Evolutionary conservation across 192 early-diverging fungal genomes (phyloP).

Genomic region (Allomyces macrogynus): DNA sequence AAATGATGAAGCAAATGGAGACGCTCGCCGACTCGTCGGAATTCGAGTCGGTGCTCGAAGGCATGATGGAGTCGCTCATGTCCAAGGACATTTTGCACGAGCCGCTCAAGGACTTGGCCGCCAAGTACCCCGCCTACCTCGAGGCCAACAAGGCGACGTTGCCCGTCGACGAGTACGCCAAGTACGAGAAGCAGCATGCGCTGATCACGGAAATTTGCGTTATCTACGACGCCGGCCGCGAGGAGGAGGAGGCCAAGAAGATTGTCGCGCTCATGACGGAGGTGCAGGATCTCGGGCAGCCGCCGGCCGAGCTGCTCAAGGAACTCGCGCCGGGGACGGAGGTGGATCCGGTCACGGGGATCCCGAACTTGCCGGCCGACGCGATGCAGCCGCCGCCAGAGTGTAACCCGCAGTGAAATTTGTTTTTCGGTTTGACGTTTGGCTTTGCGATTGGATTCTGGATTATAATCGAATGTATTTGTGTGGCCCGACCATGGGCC

Average conservation of each 20-base stretch:
- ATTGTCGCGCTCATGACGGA: slow-evolving; percentile 87
- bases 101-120: slow-evolving; percentile 77
- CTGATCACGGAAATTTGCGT: slow-evolving; percentile 62
- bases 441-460: no score
- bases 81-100: slow-evolving; percentile 85
- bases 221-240: slow-evolving; percentile 57
- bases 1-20: slow-evolving; percentile 74
- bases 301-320: slow-evolving; percentile 72
- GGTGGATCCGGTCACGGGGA: slow-evolving; percentile 15
- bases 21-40: slow-evolving; percentile 49
- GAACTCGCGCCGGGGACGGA: slow-evolving; percentile 82
- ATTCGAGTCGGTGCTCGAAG: slow-evolving; percentile 68
- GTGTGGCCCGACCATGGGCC: no score
- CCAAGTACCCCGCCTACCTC: slow-evolving; percentile 78
- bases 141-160: slow-evolving; percentile 53
- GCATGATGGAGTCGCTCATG: slow-evolving; percentile 79
- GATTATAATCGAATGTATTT: no score
- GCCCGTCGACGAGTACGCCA: slow-evolving; percentile 42
- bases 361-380: no score
- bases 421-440: no score
- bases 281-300: slow-evolving; percentile 93
- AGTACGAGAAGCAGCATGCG: slow-evolving; percentile 56
- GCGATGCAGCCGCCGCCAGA: no score
- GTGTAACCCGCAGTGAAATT: no score
- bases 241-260: slow-evolving; percentile 40